Evolutionary conservation across 805 yeast genomes (phyloP), one percentile per base, ranked within the genome.

Genomic region (Wickerhamiella azyma): DNA sequence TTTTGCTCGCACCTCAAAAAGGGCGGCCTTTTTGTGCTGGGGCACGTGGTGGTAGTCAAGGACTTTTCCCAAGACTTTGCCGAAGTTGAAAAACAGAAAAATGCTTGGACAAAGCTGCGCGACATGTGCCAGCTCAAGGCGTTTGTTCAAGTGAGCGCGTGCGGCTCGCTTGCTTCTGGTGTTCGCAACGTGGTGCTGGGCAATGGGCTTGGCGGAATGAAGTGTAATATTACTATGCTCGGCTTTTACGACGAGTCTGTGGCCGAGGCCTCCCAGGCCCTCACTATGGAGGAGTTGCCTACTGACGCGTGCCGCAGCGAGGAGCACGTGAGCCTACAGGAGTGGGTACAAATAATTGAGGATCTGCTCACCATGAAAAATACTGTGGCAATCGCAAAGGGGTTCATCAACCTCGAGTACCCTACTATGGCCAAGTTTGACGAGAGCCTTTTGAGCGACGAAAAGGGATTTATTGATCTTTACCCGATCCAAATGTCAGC

Each of bases 401-500:
- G 94, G 2, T 92, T 92, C 54, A 72, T 76, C 13, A 58, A 68
- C 5, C 59, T 89, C 47, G 67, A 72, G 9, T 64, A 86, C n/a
- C 96, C 96, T 0, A 39, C 53, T 36, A 37, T 47, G 18, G 44
- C 55, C 49, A 11, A 37, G 45, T 26, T 55, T 54, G 46, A 49
- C 44, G 41, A 65, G 61, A 2, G 60, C 62, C 14, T 53, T 2
- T 16, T 40, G 17, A 37, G 59, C 8, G 55, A 50, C 9, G 68
- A 63, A 37, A 48, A 60, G 3, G 70, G 72, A 51, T 80, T 67
- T 53, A 86, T 92, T 56, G 99, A 92, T 60, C 65, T 92, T 33
- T 92, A 94, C 61, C 98, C 99, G 0, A 88, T 92, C 53, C 98
- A 92, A 57, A 92, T 92, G 96, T 79, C 94, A 3, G 89, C 94